A percentile compares a stretch with the other conserved stretches of the same genome.
These are phyloP conservation scores for Galerina sulciceps DNA, from an alignment of 768 basidiomycete genomes.

Conservation along the genomic window DNA sequence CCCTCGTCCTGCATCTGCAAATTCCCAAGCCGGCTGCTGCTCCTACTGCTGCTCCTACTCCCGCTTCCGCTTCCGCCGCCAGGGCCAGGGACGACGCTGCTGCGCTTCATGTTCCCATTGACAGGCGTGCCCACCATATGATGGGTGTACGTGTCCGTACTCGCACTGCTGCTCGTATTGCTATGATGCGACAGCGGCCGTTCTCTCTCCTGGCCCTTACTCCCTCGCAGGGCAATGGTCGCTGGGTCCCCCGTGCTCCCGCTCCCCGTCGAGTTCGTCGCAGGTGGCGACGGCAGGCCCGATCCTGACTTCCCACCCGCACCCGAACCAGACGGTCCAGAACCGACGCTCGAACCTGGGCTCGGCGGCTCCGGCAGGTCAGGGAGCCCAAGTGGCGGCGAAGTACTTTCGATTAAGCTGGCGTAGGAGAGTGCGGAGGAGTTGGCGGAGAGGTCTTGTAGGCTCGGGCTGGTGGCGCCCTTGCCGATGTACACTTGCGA, in stretches of 20 bases:
- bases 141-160: constrained; percentile 16
- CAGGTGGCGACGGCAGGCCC: constrained; percentile 82
- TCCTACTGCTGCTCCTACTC: constrained; percentile 15
- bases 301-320: constrained; percentile 39
- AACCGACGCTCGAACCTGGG: constrained; percentile 39
- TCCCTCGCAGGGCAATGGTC: constrained; percentile 39
- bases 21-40: constrained; percentile 27
- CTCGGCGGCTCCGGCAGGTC: constrained; percentile 72
- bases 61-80: constrained; percentile 18
- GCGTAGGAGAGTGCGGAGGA: constrained; percentile 27
- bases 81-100: constrained; percentile 2
- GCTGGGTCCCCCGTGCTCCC: constrained; percentile 71
- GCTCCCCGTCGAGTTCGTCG: constrained; percentile 84
- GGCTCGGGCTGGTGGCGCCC: constrained; percentile 20
- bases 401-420: constrained; percentile 23
- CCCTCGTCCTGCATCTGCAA: constrained; percentile 28
- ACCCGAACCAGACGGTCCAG: constrained; percentile 19
- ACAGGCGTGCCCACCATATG: constrained; percentile 11
- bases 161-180: constrained; percentile 36
- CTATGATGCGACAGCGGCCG: constrained; percentile 30
- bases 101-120: constrained; percentile 1
- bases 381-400: constrained; percentile 48
- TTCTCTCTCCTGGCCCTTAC: not conserved
- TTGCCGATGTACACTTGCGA: constrained; percentile 50
- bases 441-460: constrained; percentile 23